phyloP scores from a whole-genome alignment of 345 rosid genomes.

The Gossypium arboreum region DNA sequence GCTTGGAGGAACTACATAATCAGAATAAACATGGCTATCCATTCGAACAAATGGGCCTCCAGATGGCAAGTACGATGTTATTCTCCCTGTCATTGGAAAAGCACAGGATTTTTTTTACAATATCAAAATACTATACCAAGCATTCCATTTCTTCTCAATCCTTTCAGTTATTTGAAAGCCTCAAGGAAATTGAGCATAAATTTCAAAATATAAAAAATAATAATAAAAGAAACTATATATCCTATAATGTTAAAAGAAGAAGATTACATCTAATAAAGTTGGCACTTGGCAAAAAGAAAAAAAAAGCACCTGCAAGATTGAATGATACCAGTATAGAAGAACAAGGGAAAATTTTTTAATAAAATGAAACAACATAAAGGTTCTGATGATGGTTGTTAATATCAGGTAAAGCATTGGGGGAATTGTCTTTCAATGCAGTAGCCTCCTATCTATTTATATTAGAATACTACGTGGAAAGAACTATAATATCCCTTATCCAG shows the following conservation, averaged over 20 bases:
- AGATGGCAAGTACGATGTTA: slow-evolving; percentile 91
- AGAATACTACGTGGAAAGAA: neutral
- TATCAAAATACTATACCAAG: neutral
- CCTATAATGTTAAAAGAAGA: neutral
- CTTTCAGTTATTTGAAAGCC: neutral
- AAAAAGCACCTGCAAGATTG: neutral
- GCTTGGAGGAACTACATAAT: slow-evolving; percentile 97
- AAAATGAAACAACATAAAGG: neutral
- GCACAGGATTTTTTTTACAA: neutral
- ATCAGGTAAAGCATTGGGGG: neutral
- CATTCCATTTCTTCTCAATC: slow-evolving; percentile 2
- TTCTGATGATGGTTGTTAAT: neutral
- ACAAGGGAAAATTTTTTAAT: neutral
- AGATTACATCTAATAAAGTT: neutral
- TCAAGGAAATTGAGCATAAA: neutral
- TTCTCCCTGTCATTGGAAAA: slow-evolving; percentile 59
- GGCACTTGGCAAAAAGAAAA: neutral
- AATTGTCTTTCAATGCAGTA: neutral
- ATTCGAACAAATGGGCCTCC: slow-evolving; percentile 99
- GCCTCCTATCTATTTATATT: neutral
- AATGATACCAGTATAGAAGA: neutral
- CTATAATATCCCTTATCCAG: neutral
- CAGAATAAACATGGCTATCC: slow-evolving; percentile 98
- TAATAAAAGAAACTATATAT: neutral
- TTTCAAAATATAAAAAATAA: neutral